These are phyloP conservation scores for Leonotis leonurus DNA, from an alignment of 257 asterid species.

Conservation along the genomic window DNA sequence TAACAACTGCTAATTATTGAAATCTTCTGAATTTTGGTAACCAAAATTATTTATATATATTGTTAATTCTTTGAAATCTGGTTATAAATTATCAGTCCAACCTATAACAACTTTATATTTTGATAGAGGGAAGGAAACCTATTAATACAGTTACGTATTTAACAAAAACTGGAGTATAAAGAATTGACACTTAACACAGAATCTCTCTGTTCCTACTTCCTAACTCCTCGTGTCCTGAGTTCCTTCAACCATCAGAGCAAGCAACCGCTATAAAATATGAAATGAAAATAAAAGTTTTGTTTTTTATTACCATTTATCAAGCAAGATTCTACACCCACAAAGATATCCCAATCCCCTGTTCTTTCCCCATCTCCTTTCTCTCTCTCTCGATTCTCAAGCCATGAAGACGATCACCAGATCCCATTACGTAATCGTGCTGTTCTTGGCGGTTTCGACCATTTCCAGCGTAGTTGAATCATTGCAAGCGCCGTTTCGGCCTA, in stretches of 20 bases:
- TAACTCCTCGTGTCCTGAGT: neutral
- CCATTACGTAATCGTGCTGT: slow-evolving; percentile 15
- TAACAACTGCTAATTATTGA: no score
- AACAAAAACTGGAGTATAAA: no score
- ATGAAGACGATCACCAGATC: slow-evolving; percentile 21
- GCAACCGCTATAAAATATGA: neutral
- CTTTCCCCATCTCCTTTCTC: neutral
- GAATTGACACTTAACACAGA: neutral
- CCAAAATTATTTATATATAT: no score
- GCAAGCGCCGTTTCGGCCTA: slow-evolving; percentile 41
- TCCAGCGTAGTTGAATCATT: slow-evolving; percentile 29
- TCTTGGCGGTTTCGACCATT: slow-evolving; percentile 21
- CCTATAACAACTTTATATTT: no score
- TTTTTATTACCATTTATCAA: neutral
- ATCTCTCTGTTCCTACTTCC: neutral
- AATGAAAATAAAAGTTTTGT: no score
- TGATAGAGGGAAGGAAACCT: no score
- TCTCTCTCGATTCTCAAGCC: neutral
- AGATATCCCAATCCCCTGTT: neutral
- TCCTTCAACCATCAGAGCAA: neutral
- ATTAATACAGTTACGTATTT: no score
- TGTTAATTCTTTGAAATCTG: no score
- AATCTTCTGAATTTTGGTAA: no score
- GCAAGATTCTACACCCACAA: neutral
- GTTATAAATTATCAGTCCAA: no score